Percentiles rank a stretch among this genome's conserved stretches.
Conservation (phyloP, 108 stramenopile species). For the Nitzschia sp. region DNA sequence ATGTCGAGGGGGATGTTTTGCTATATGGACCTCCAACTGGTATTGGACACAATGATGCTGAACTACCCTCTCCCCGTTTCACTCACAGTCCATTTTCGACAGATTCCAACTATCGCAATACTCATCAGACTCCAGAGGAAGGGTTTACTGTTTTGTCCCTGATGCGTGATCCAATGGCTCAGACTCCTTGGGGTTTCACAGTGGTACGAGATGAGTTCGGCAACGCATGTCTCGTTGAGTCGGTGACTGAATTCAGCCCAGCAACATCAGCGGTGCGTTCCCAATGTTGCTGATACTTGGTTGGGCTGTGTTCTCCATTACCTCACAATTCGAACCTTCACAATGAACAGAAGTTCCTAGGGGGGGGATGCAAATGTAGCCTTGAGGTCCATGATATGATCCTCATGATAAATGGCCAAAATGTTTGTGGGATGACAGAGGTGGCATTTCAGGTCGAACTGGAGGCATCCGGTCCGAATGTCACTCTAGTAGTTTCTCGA, state of each 20-base stretch:
- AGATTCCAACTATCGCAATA: constrained; percentile 51
- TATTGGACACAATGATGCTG: constrained; percentile 31
- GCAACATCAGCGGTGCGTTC: constrained; percentile 69
- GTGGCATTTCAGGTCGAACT: constrained; percentile 61
- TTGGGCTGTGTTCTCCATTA: neutral
- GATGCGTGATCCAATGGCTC: constrained; percentile 49
- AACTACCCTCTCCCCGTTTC: constrained; percentile 47
- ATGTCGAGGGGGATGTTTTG: constrained; percentile 61
- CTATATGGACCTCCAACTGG: constrained; percentile 45
- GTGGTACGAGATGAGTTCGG: constrained; percentile 69
- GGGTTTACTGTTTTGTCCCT: constrained; percentile 54
- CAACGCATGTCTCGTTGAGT: constrained; percentile 71
- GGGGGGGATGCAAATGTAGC: constrained; percentile 3
- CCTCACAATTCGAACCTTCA: constrained; percentile 1
- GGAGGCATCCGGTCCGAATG: constrained; percentile 34
- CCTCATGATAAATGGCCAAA: constrained; percentile 63
- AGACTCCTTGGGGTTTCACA: constrained; percentile 70
- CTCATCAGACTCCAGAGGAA: constrained; percentile 61
- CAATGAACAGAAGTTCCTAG: neutral
- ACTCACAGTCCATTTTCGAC: constrained; percentile 46
- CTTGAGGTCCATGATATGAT: constrained; percentile 73
- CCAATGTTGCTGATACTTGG: neutral
- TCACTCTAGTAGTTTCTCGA: constrained; percentile 41
- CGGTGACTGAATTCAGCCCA: constrained; percentile 59
- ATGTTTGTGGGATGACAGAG: constrained; percentile 66